These are phyloP conservation scores for Syzygium malaccense DNA, from an alignment of 441 rosid species.

Conservation along the genomic window DNA sequence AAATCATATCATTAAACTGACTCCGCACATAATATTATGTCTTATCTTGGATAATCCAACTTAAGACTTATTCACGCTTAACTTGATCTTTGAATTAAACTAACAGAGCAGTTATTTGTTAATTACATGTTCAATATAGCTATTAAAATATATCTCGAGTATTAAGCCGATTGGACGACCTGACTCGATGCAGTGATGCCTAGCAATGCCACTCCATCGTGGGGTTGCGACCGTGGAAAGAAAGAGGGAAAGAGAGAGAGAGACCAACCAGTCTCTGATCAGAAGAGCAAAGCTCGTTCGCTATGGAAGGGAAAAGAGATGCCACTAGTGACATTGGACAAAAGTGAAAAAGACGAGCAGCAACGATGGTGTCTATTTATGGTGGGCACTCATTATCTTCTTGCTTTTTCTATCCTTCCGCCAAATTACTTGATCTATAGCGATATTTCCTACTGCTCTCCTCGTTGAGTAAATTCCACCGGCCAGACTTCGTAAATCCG, in stretches of 20 bases:
- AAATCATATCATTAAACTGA: background rate
- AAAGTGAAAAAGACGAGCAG: background rate
- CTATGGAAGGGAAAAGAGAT: background rate
- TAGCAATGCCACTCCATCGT: no score
- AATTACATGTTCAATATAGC: background rate
- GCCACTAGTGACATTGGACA: background rate
- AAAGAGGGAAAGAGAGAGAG: background rate
- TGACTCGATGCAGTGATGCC: no score
- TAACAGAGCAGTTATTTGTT: background rate
- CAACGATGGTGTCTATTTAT: fast-evolving
- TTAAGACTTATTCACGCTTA: background rate
- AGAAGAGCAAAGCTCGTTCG: background rate
- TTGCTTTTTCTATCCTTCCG: no score
- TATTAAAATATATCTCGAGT: background rate
- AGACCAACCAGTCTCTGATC: background rate
- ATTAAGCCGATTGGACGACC: background rate
- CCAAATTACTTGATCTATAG: background rate
- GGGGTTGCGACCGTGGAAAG: background rate
- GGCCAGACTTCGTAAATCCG: fast-evolving
- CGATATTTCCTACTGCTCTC: background rate
- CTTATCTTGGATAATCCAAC: background rate
- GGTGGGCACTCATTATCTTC: background rate
- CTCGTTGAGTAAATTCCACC: no score
- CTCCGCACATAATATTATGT: background rate
- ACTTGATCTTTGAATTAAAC: background rate